Evolutionary conservation across 208 protist genomes (phyloP).

Genomic region (Trypanosoma rangeli): DNA sequence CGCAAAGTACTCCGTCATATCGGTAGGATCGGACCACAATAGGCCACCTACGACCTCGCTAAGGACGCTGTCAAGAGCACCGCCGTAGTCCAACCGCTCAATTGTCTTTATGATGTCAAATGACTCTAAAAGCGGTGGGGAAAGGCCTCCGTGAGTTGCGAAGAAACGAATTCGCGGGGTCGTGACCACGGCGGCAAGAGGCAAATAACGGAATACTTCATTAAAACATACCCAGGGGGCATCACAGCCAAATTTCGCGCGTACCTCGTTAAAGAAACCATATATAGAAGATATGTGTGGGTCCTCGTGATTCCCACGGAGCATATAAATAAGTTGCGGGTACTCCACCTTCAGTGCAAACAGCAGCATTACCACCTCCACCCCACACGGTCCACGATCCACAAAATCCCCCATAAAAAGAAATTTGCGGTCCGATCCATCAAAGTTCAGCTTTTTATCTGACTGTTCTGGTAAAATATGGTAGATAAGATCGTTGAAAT

Average conservation of each 20-base stretch:
- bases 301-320: slow-evolving; percentile 89
- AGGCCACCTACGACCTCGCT: slow-evolving; percentile 97
- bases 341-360: slow-evolving; percentile 83
- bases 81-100: slow-evolving; percentile 44
- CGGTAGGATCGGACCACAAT: slow-evolving; percentile 98
- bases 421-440: slow-evolving; percentile 39
- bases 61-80: slow-evolving; percentile 93
- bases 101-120: slow-evolving; percentile 35
- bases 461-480: slow-evolving; percentile 52
- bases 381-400: slow-evolving; percentile 94
- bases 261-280: slow-evolving; percentile 56
- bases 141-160: slow-evolving; percentile 97
- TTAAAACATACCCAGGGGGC: slow-evolving; percentile 76
- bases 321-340: slow-evolving; percentile 73
- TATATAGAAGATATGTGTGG: slow-evolving; percentile 74
- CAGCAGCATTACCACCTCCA: slow-evolving; percentile 75
- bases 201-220: slow-evolving; percentile 68
- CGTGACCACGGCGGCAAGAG: slow-evolving; percentile 69
- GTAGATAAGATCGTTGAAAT: slow-evolving; percentile 69
- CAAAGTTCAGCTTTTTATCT: slow-evolving; percentile 7
- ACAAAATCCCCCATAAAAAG: slow-evolving; percentile 99
- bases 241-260: slow-evolving; percentile 38
- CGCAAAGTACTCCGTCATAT: slow-evolving; percentile 80
- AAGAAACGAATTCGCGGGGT: slow-evolving; percentile 93
- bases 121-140: slow-evolving; percentile 69